Conservation (phyloP, 2,329 filamentous ascomycete genomes). For the Thyridium curvatum region DNA sequence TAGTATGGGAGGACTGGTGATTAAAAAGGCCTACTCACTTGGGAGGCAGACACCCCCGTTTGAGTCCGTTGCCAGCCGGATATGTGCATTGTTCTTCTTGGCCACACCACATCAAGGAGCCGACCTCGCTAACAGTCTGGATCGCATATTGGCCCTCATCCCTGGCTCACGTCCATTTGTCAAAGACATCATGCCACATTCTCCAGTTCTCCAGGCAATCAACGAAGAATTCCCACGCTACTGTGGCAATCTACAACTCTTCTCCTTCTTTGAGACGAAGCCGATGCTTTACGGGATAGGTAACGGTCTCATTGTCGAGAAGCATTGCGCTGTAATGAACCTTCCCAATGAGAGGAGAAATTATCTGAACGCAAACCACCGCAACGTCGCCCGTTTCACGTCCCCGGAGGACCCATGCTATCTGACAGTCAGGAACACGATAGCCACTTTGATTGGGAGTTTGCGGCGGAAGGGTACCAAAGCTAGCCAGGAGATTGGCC, state of each 20-base stretch:
- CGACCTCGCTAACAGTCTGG: constrained; percentile 16
- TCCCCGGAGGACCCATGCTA: constrained; percentile 16
- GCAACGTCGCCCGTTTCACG: constrained; percentile 18
- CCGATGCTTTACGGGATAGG: constrained; percentile 15
- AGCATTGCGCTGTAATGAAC: constrained; percentile 19
- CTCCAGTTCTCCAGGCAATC: constrained; percentile 17
- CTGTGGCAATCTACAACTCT: constrained; percentile 14
- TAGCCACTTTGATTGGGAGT: constrained; percentile 10
- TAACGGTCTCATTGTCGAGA: constrained; percentile 22
- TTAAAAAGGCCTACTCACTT: constrained; percentile 26
- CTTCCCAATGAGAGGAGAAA: constrained; percentile 17
- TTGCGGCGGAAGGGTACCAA: not conserved
- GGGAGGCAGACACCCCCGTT: constrained; percentile 14
- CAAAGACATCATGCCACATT: constrained; percentile 19
- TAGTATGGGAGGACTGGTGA: constrained; percentile 26
- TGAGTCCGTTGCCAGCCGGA: constrained; percentile 10
- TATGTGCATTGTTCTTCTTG: constrained; percentile 26
- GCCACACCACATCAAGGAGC: constrained; percentile 28
- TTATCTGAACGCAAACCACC: constrained; percentile 22
- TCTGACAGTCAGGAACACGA: constrained; percentile 15
- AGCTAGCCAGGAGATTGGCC: not conserved
- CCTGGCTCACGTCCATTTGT: constrained; percentile 19
- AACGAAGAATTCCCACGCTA: constrained; percentile 25
- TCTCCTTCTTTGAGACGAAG: constrained; percentile 24
- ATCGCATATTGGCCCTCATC: constrained; percentile 13